Conservation (phyloP, 176 grass and related monocot genomes). For the Microstegium vimineum region DNA sequence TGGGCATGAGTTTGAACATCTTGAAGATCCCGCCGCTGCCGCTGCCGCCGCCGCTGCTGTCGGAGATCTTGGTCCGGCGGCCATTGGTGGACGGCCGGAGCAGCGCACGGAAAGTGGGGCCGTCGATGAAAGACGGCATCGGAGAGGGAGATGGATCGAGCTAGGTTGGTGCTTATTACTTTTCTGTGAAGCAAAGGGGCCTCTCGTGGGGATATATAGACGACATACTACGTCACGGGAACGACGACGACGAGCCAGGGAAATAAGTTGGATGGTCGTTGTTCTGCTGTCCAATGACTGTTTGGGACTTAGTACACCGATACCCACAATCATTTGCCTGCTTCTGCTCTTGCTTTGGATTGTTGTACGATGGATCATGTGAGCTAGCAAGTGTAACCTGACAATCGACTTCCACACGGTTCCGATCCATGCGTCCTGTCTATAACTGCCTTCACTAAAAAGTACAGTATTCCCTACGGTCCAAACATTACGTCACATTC, state of each 20-base stretch:
- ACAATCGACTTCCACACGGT: neutral
- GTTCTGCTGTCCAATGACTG: slow-evolving; percentile 13
- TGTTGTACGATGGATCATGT: slow-evolving; percentile 1
- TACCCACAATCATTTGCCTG: neutral
- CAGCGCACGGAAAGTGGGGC: slow-evolving; percentile 52
- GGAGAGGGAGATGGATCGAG: slow-evolving; percentile 7
- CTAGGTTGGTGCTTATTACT: slow-evolving; percentile 7
- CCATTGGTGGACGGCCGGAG: slow-evolving; percentile 55
- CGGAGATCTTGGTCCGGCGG: slow-evolving; percentile 46
- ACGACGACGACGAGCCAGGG: neutral
- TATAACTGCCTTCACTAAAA: neutral
- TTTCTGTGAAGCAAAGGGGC: slow-evolving; percentile 32
- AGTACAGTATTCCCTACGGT: neutral
- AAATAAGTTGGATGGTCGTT: slow-evolving; percentile 37
- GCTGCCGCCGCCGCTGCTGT: no score
- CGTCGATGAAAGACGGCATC: slow-evolving; percentile 73
- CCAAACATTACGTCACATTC: neutral
- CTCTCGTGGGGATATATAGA: slow-evolving; percentile 47
- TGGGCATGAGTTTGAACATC: slow-evolving; percentile 94
- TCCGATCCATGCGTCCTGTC: neutral
- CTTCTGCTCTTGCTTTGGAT: neutral
- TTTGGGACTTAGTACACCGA: neutral
- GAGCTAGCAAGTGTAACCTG: neutral
- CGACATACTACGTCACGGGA: neutral
- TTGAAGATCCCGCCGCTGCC: slow-evolving; percentile 53